Conservation (phyloP, 345 rosid genomes). For the Nasturtium officinale region DNA sequence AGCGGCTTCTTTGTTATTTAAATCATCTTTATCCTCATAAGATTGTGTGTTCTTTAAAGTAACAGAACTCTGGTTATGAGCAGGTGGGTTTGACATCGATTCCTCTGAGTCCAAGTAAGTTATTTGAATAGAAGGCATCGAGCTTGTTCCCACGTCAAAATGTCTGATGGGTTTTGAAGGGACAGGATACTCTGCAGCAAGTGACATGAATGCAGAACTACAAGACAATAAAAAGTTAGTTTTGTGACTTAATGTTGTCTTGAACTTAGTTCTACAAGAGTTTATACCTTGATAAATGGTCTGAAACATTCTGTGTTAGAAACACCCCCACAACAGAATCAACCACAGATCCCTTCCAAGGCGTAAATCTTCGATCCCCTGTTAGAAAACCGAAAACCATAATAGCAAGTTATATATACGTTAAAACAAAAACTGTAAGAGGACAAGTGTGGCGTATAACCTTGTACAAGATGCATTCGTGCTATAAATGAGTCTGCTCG, state of each 20-base stretch:
- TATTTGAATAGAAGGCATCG: slow-evolving; percentile 46
- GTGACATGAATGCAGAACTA: slow-evolving; percentile 95
- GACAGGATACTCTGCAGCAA: slow-evolving; percentile 71
- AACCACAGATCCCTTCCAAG: slow-evolving; percentile 96
- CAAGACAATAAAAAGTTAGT: slow-evolving; percentile 34
- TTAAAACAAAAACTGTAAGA: neutral
- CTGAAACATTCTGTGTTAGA: slow-evolving; percentile 96
- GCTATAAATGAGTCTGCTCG: slow-evolving; percentile 89
- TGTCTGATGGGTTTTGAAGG: slow-evolving; percentile 41
- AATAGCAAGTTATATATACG: slow-evolving; percentile 12
- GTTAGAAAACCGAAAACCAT: slow-evolving; percentile 34
- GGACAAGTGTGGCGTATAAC: slow-evolving; percentile 44
- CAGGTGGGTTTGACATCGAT: slow-evolving; percentile 44
- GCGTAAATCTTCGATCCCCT: slow-evolving; percentile 96
- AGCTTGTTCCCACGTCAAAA: slow-evolving; percentile 49
- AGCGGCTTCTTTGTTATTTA: slow-evolving; percentile 51
- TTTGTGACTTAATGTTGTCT: slow-evolving; percentile 8
- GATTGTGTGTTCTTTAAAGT: slow-evolving; percentile 42
- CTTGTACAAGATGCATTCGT: slow-evolving; percentile 98
- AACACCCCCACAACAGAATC: slow-evolving; percentile 98
- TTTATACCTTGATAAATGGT: slow-evolving; percentile 85
- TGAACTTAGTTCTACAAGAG: slow-evolving; percentile 16
- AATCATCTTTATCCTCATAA: slow-evolving; percentile 56
- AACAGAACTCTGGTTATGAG: slow-evolving; percentile 52
- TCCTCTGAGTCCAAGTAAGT: slow-evolving; percentile 59